Conservation (phyloP, 371 early-diverging fungal species). For the Rhizopus arrhizus region DNA sequence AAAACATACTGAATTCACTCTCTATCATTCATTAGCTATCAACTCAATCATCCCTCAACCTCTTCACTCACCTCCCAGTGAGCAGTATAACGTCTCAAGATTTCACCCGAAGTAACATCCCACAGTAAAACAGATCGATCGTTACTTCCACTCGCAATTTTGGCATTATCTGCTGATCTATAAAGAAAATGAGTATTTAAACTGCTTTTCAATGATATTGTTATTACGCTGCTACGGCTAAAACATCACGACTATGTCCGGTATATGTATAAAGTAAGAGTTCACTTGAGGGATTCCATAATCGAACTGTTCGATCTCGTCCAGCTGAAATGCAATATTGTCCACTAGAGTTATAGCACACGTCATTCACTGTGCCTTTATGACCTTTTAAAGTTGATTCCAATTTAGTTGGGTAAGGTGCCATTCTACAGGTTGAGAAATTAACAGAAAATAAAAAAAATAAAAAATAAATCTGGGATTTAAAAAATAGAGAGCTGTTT, state of each 20-base stretch:
- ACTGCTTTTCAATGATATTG: neutral
- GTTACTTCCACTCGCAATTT: slow-evolving; percentile 82
- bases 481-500: neutral
- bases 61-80: slow-evolving; percentile 70
- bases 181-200: neutral
- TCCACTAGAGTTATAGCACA: slow-evolving; percentile 69
- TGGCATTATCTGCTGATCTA: slow-evolving; percentile 74
- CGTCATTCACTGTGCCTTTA: slow-evolving; percentile 66
- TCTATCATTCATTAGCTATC: slow-evolving; percentile 32
- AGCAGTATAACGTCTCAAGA: slow-evolving; percentile 75
- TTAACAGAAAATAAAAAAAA: neutral
- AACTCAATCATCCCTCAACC: neutral
- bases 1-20: slow-evolving; percentile 83
- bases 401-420: slow-evolving; percentile 42
- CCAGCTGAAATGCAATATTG: slow-evolving; percentile 81
- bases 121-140: slow-evolving; percentile 83
- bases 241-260: slow-evolving; percentile 89
- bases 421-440: slow-evolving; percentile 18
- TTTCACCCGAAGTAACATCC: slow-evolving; percentile 81
- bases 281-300: slow-evolving; percentile 80
- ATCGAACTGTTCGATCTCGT: slow-evolving; percentile 73
- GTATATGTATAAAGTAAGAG: slow-evolving; percentile 73
- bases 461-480: neutral
- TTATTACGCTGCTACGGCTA: slow-evolving; percentile 72
- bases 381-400: slow-evolving; percentile 60